Evolutionary conservation across 306 rosid genomes (phyloP), one percentile per base, ranked within the genome.

Genomic region (Cucurbita pepo): DNA sequence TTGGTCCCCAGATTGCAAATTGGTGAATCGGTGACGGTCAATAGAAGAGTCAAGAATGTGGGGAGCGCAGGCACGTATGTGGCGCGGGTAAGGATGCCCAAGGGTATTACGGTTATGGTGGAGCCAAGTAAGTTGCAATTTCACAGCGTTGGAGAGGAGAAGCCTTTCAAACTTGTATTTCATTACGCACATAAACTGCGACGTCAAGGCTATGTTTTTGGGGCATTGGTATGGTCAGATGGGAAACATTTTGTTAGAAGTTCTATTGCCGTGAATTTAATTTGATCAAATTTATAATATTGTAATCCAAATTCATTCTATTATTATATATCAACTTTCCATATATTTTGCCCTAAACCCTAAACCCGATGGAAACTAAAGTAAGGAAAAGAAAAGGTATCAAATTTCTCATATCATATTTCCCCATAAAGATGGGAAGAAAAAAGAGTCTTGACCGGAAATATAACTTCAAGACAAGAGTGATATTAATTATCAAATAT

Each of bases 41-140:
- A 80, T 22, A 77, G 88, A 56, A 78, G 71, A 8, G 76, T 85
- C 43, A 85, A 83, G 15, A 87, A 85, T 18, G 92, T 87, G 3
- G 89, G 86, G 0, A 7, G 81, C 3, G 66, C 83, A 4, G 64
- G 83, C 56, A 72, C 30, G 3, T 87, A 87, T 14, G 30, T 13
- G 30, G 83, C 61, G 11, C 12, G 0, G 1, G 59, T 84, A 0
- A 12, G 8, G n/a, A 48, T 69, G 38, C 84, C 87, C 0, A 47
- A 34, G 1, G 52, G 69, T 6, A 72, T 83, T 77, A 3, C 19
- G 36, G 76, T 85, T 15, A 48, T 76, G 0, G 78, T 85, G 5
- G 19, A 77, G 69, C 91, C 91, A 25, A 11, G 16, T 0, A 7
- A 10, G 10, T 34, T 85, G 58, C 69, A 19, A 0, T 85, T 87